Conservation (phyloP, 805 yeast species). For the Saturnispora saitoi region DNA sequence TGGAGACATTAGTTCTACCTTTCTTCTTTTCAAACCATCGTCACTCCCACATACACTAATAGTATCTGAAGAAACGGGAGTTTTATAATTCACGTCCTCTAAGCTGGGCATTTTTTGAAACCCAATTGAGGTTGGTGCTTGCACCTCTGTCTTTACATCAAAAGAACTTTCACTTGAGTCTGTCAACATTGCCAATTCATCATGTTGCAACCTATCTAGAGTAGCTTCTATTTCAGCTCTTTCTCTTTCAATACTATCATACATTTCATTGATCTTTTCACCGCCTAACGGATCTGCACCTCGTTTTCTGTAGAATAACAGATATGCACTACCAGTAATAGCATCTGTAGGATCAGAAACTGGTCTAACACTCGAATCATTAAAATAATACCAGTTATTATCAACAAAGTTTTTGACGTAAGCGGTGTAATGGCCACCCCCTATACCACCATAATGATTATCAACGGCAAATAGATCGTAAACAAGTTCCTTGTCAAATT, state of each 20-base stretch:
- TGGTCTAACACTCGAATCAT: constrained; percentile 68
- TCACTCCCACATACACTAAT: constrained; percentile 2
- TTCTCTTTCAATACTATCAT: constrained; percentile 31
- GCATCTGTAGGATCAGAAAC: constrained; percentile 48
- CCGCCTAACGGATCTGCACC: constrained; percentile 39
- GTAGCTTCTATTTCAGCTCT: constrained; percentile 10
- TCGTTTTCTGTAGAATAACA: constrained; percentile 70
- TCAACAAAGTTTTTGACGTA: constrained; percentile 74
- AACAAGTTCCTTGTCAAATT: constrained; percentile 31
- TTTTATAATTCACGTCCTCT: neutral
- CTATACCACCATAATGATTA: constrained; percentile 91
- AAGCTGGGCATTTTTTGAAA: neutral
- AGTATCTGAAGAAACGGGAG: constrained; percentile 1
- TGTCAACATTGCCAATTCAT: neutral
- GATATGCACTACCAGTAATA: constrained; percentile 73
- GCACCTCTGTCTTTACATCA: neutral
- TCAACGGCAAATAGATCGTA: constrained; percentile 91
- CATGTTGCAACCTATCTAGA: constrained; percentile 4
- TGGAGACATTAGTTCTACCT: constrained; percentile 6
- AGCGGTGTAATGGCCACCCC: constrained; percentile 97
- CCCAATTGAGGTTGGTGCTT: neutral
- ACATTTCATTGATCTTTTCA: constrained; percentile 31
- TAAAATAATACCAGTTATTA: constrained; percentile 78
- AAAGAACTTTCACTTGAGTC: constrained; percentile 4
- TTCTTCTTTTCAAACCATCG: constrained; percentile 12